phyloP scores from a whole-genome alignment of 2,329 filamentous ascomycete species.

The Tothia fuscella region DNA sequence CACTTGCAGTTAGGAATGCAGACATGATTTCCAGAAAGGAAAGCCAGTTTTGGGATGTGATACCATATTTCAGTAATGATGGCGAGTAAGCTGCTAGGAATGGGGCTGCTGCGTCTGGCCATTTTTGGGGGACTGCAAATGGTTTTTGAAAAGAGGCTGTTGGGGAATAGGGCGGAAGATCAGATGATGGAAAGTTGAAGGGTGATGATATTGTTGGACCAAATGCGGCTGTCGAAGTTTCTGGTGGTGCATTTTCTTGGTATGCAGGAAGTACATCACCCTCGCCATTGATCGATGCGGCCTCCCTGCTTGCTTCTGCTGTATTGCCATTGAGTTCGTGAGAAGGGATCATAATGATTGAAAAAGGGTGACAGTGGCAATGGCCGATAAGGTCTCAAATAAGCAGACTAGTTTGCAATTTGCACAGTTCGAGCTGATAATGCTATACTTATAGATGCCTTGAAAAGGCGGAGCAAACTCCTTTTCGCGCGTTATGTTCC shows the following conservation, averaged over 20 bases:
- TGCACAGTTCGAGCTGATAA: too few relatives aligned
- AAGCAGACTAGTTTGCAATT: too few relatives aligned
- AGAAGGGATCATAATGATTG: too few relatives aligned
- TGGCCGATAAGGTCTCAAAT: too few relatives aligned
- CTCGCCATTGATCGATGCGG: not conserved
- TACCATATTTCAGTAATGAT: slow-evolving; percentile 7
- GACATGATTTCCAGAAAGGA: slow-evolving; percentile 29
- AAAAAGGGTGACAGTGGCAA: too few relatives aligned
- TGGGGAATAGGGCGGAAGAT: not conserved
- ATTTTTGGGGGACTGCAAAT: slow-evolving; percentile 8
- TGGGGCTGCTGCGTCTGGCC: slow-evolving; percentile 2
- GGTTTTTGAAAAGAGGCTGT: slow-evolving; percentile 1
- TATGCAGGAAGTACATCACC: not conserved
- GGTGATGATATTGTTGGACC: slow-evolving; percentile 7
- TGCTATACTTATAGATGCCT: too few relatives aligned
- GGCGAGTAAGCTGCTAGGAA: slow-evolving; percentile 8
- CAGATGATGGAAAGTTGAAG: slow-evolving; percentile 8
- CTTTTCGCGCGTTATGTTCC: too few relatives aligned
- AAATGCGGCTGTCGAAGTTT: not conserved
- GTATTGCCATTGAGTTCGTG: not conserved
- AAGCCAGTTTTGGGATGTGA: slow-evolving; percentile 17
- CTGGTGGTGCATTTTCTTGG: not conserved
- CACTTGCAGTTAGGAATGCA: slow-evolving; percentile 35
- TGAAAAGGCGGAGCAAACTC: too few relatives aligned
- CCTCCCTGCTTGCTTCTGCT: not conserved